Evolutionary conservation across 805 yeast genomes (phyloP), one percentile per base, ranked within the genome.

Genomic region (Starmerella powellii): DNA sequence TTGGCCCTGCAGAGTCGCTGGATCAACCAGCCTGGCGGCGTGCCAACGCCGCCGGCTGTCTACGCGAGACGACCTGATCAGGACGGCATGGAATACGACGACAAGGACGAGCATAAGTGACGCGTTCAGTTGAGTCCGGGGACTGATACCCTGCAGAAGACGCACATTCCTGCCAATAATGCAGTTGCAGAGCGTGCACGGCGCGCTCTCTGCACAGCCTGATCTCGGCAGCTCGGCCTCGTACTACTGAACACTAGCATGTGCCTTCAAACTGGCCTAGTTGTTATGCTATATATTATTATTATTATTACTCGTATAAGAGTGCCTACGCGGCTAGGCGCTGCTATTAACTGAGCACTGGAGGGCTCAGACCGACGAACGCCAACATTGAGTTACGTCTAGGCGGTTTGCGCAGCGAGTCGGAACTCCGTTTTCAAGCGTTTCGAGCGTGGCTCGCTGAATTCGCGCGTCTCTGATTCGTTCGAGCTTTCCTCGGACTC

Each of bases 1-100:
- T 57, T 79, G 50, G 78, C 77, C 2, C 65, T 83, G 38, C 88
- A 81, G 60, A 71, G 78, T 28, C 71, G 79, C 52, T 63, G 80
- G 48, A 70, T 80, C 50, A 78, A 75, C 53, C 66, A 66, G 47
- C 64, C 66, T 18, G 70, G 67, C 43, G 65, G 57, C 18, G 58
- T 66, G 29, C 73, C 73, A 20, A 57, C 68, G 23, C 71, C 72
- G 28, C 61, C 71, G 41, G 64, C 66, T 1, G 58, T 54, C 18
- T 54, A 54, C 34, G 54, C 53, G 6, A 48, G 58, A 28, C 42
- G 56, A 8, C 47, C 54, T 13, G 52, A 48, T 13, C 56, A 53
- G 39, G 55, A 52, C 37, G 42, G 54, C 23, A 54, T 50, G 28
- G 55, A 51, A 35, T 53, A 54, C 27, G 56, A 53, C 38, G 56